A percentile compares a stretch with the other conserved stretches of the same genome.
These are phyloP conservation scores for Rugosomyces carneus DNA, from an alignment of 1,284 basidiomycete species.

Conservation along the genomic window DNA sequence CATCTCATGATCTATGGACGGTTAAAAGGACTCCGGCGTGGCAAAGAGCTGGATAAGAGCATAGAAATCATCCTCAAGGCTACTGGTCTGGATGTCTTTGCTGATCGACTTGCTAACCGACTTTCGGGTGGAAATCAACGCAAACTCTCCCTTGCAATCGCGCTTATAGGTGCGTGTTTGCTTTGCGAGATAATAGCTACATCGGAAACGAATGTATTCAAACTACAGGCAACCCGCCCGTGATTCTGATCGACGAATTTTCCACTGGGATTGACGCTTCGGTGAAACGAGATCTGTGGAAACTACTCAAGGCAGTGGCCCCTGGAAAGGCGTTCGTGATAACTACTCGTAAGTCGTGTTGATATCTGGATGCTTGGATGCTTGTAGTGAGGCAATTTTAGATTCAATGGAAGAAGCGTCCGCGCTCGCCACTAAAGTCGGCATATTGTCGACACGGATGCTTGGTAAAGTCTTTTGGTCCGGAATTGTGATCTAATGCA, in stretches of 20 bases:
- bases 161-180: constrained; percentile 55
- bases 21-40: constrained; percentile 57
- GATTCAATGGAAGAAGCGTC: constrained; percentile 78
- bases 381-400: constrained; percentile 22
- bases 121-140: constrained; percentile 78
- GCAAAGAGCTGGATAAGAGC: constrained; percentile 45
- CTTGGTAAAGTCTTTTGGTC: constrained; percentile 36
- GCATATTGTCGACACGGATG: constrained; percentile 63
- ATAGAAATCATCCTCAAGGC: constrained; percentile 54
- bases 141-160: constrained; percentile 72
- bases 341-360: constrained; percentile 45
- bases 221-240: constrained; percentile 59
- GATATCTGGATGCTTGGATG: not conserved
- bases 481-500: not conserved
- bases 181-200: constrained; percentile 6
- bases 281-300: constrained; percentile 84
- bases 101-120: constrained; percentile 64
- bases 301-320: constrained; percentile 57
- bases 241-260: constrained; percentile 78
- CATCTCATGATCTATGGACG: constrained; percentile 65
- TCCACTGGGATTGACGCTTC: constrained; percentile 79
- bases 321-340: constrained; percentile 63
- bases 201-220: not conserved
- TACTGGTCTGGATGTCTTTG: constrained; percentile 55
- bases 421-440: constrained; percentile 66